Conservation (phyloP, 2,329 filamentous ascomycete genomes). For the Ophiocordyceps unilateralis region DNA sequence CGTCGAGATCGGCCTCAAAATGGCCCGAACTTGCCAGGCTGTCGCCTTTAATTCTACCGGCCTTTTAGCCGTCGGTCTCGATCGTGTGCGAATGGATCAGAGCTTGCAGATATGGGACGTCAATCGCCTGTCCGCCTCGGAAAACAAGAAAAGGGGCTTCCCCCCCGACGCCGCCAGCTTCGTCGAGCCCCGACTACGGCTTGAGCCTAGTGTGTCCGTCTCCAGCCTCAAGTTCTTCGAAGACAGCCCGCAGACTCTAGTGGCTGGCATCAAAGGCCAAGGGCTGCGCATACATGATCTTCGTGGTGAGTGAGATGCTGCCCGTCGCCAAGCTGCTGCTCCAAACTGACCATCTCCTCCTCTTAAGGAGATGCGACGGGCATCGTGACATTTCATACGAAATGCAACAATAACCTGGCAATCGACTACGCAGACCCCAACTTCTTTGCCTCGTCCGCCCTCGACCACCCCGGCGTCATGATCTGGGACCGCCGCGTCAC, state of each 20-base stretch:
- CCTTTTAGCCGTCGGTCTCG: slow-evolving; percentile 60
- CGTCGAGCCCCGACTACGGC: slow-evolving; percentile 38
- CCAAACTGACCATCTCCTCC: not conserved
- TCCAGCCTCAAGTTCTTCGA: slow-evolving; percentile 72
- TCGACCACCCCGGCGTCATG: slow-evolving; percentile 57
- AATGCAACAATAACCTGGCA: slow-evolving; percentile 53
- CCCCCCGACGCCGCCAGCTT: slow-evolving; percentile 28
- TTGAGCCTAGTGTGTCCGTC: slow-evolving; percentile 55
- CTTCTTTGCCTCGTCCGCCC: slow-evolving; percentile 66
- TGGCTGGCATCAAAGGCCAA: slow-evolving; percentile 59
- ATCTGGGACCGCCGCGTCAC: slow-evolving; percentile 63
- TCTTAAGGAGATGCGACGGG: slow-evolving; percentile 27
- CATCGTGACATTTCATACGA: slow-evolving; percentile 44
- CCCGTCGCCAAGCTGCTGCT: not conserved
- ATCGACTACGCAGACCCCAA: slow-evolving; percentile 70
- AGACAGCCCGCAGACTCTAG: slow-evolving; percentile 55
- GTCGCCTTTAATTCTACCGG: slow-evolving; percentile 62
- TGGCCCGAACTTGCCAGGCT: slow-evolving; percentile 63
- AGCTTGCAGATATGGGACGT: slow-evolving; percentile 75
- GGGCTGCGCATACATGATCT: slow-evolving; percentile 65
- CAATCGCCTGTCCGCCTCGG: slow-evolving; percentile 37
- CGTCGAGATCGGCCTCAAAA: slow-evolving; percentile 51
- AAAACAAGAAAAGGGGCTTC: slow-evolving; percentile 30
- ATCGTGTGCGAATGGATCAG: slow-evolving; percentile 65
- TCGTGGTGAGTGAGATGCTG: slow-evolving; percentile 34